phyloP scores from a whole-genome alignment of 768 basidiomycete genomes.

The Phlebiopsis flavidoalba region DNA sequence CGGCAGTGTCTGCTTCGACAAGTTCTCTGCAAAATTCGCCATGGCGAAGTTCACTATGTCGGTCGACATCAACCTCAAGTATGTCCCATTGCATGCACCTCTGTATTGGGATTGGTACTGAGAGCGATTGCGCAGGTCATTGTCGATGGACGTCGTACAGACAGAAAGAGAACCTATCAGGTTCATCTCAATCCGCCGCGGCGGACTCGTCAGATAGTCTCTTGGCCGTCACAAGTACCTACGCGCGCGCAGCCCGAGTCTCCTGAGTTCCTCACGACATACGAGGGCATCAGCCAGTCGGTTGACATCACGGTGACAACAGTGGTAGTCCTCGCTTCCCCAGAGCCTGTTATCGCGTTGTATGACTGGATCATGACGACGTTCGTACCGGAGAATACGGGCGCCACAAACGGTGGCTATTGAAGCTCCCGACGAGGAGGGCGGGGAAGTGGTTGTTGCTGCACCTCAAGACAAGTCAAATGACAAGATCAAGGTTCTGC shows the following conservation, averaged over 20 bases:
- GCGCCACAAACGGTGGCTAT: neutral
- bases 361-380: conserved; percentile 99
- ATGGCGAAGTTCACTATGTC: conserved; percentile 83
- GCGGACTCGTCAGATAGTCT: conserved; percentile 52
- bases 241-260: conserved; percentile 78
- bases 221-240: conserved; percentile 71
- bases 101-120: neutral
- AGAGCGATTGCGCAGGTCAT: conserved; percentile 44
- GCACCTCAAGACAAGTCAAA: conserved; percentile 11
- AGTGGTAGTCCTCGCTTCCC: conserved; percentile 81
- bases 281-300: conserved; percentile 84
- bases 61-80: conserved; percentile 80
- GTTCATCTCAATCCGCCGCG: conserved; percentile 61
- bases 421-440: neutral
- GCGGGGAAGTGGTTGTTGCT: neutral
- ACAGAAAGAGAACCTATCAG: conserved; percentile 45
- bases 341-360: conserved; percentile 83
- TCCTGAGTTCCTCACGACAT: conserved; percentile 74
- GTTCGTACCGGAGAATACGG: conserved; percentile 56
- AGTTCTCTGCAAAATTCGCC: conserved; percentile 70
- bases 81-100: conserved; percentile 11
- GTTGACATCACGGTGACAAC: conserved; percentile 88
- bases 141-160: conserved; percentile 73
- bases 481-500: conserved; percentile 68
- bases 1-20: conserved; percentile 73